Evolutionary conservation across 805 yeast genomes (phyloP).

Genomic region (Diddensiella caesifluorescens): DNA sequence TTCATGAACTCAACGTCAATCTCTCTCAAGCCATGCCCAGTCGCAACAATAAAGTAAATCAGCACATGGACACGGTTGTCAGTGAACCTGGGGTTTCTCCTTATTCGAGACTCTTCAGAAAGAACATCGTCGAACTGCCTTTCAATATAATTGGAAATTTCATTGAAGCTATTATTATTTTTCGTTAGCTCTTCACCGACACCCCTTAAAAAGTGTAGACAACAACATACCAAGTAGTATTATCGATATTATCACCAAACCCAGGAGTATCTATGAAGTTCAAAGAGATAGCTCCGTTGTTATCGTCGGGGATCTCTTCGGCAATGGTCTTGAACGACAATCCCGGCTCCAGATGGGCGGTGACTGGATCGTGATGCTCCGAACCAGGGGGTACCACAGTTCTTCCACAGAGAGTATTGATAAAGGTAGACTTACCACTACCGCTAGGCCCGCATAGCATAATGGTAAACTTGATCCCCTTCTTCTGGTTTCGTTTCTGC

Average conservation of each 20-base stretch:
- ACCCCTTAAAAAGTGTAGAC: not conserved
- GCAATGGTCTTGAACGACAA: slow-evolving; percentile 38
- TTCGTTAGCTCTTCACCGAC: too few species aligned
- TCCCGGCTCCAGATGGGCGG: slow-evolving; percentile 28
- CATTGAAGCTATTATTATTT: slow-evolving; percentile 26
- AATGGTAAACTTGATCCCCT: slow-evolving; percentile 77
- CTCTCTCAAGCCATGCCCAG: slow-evolving; percentile 53
- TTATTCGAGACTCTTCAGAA: slow-evolving; percentile 71
- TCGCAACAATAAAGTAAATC: slow-evolving; percentile 65
- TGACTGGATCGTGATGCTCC: slow-evolving; percentile 25
- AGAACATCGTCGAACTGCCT: slow-evolving; percentile 67
- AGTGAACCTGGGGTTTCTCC: slow-evolving; percentile 62
- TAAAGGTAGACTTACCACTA: slow-evolving; percentile 84
- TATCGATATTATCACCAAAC: slow-evolving; percentile 70
- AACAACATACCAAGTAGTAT: slow-evolving; percentile 38
- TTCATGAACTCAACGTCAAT: slow-evolving; percentile 74
- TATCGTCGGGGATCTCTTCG: slow-evolving; percentile 44
- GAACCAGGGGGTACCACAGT: slow-evolving; percentile 51
- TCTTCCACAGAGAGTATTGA: slow-evolving; percentile 80
- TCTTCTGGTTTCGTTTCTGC: slow-evolving; percentile 75
- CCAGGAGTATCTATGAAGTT: slow-evolving; percentile 70
- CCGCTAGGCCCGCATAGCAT: slow-evolving; percentile 91
- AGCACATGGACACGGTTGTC: slow-evolving; percentile 76
- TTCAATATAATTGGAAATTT: slow-evolving; percentile 57
- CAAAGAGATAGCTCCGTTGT: slow-evolving; percentile 64